Evolutionary conservation across 495 filamentous ascomycete species (phyloP).

Genomic region (Neurospora sp.): DNA sequence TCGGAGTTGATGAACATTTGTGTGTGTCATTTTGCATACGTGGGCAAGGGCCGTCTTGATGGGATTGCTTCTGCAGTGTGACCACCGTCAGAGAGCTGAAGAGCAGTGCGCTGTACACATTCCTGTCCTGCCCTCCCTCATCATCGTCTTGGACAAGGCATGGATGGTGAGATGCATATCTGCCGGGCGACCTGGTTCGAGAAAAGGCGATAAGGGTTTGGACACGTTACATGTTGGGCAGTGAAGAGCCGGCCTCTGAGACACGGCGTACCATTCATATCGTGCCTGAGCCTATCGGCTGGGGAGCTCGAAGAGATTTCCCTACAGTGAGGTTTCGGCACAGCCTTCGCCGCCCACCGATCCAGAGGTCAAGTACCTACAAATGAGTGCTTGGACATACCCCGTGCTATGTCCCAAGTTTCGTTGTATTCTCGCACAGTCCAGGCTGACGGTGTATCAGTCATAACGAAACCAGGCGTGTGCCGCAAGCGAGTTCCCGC

Average conservation of each 20-base stretch:
- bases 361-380: neutral
- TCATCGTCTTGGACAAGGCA: neutral
- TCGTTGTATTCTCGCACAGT: neutral
- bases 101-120: neutral
- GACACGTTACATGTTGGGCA: neutral
- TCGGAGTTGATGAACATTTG: neutral
- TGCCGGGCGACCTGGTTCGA: neutral
- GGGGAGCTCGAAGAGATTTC: neutral
- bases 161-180: neutral
- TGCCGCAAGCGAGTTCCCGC: neutral
- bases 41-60: neutral
- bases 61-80: neutral
- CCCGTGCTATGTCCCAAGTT: neutral
- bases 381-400: neutral
- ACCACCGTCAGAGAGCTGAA: neutral
- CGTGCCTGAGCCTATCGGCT: neutral
- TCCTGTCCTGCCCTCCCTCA: neutral
- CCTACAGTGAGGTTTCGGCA: neutral
- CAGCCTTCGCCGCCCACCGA: neutral
- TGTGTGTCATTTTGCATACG: neutral
- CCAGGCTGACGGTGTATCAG: neutral
- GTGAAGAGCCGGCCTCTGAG: neutral
- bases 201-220: neutral
- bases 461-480: neutral
- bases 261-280: neutral